phyloP scores from a whole-genome alignment of 2,329 filamentous ascomycete genomes.

The Cladophialophora yegresii region DNA sequence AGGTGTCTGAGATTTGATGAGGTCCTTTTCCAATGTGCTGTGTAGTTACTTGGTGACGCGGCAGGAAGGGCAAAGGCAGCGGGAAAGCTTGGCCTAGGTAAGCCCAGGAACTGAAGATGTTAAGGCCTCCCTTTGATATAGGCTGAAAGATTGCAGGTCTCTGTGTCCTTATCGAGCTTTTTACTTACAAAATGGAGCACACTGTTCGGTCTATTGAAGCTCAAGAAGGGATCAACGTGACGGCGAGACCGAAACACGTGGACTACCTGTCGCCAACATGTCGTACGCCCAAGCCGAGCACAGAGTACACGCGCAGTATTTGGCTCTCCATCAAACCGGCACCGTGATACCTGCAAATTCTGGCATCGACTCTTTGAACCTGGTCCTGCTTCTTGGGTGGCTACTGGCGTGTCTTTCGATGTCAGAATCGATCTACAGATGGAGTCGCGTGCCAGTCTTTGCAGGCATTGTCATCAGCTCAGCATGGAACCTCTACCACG shows the following conservation, averaged over 20 bases:
- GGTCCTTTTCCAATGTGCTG: neutral
- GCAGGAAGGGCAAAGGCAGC: neutral
- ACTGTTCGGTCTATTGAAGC: neutral
- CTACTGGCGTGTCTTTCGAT: neutral
- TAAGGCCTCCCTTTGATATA: neutral
- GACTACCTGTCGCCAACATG: neutral
- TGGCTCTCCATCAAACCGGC: neutral
- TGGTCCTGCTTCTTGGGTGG: slow-evolving; percentile 8
- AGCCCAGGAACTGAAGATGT: neutral
- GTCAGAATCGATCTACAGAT: neutral
- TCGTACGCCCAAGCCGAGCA: slow-evolving; percentile 6
- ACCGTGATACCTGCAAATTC: slow-evolving; percentile 3
- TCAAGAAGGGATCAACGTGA: neutral
- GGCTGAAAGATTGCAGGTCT: neutral
- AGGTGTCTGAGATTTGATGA: neutral
- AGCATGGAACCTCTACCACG: slow-evolving; percentile 3
- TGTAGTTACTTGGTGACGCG: slow-evolving; percentile 1
- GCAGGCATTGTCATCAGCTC: neutral
- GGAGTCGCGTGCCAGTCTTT: slow-evolving; percentile 5
- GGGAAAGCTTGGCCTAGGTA: slow-evolving; percentile 5
- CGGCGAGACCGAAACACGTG: neutral
- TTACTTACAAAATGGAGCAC: neutral
- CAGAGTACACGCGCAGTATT: neutral
- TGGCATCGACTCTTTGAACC: slow-evolving; percentile 5
- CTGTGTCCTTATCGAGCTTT: neutral